Evolutionary conservation across 73 alveolate species (phyloP).

Genomic region (Tetrahymena malaccensis): DNA sequence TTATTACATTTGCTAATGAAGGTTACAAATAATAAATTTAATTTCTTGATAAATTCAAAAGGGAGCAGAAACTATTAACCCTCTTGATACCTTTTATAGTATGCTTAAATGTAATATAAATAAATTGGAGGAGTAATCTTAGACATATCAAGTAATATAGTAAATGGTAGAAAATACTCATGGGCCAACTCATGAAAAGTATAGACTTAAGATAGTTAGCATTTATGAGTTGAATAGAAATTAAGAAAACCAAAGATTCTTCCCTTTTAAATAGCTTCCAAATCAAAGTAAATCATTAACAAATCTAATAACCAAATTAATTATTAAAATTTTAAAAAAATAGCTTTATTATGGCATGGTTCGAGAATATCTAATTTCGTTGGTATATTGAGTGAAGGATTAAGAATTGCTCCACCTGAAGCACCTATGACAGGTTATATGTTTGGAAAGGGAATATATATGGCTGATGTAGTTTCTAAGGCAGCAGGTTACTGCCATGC

Average conservation of each 20-base stretch:
- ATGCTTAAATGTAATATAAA: conserved; percentile 41
- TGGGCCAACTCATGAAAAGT: conserved; percentile 55
- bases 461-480: conserved; percentile 90
- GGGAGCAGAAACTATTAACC: conserved; percentile 42
- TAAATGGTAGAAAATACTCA: conserved; percentile 42
- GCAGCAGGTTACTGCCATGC: conserved; percentile 67
- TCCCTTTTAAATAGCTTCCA: conserved; percentile 18
- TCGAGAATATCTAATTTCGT: conserved; percentile 66
- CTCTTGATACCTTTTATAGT: conserved; percentile 51
- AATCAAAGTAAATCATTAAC: neutral
- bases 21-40: too few species aligned
- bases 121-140: neutral
- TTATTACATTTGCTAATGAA: too few species aligned
- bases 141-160: neutral
- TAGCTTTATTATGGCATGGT: conserved; percentile 74
- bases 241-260: conserved; percentile 50
- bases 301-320: neutral
- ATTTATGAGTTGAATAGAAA: conserved; percentile 43
- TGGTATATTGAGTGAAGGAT: conserved; percentile 73
- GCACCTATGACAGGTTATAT: conserved; percentile 89
- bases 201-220: conserved; percentile 23
- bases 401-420: conserved; percentile 80
- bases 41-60: neutral
- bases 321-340: conserved; percentile 8
- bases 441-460: conserved; percentile 95